These are phyloP conservation scores for Talaromyces thailandensis DNA, from an alignment of 495 filamentous ascomycete species.

Conservation along the genomic window DNA sequence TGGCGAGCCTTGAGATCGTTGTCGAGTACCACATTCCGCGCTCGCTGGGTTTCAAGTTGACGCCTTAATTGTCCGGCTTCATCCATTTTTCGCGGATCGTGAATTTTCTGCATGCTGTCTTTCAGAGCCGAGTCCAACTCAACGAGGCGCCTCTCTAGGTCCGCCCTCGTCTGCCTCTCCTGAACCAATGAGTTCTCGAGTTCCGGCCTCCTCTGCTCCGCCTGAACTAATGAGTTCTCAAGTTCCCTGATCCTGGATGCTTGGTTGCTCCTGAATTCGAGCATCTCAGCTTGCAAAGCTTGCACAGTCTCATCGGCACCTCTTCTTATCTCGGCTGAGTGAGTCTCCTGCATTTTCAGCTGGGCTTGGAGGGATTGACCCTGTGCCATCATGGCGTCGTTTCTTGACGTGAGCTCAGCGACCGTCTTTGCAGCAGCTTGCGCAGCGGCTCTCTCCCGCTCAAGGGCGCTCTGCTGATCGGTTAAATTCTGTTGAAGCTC, in stretches of 20 bases:
- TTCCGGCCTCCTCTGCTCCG: too few species aligned
- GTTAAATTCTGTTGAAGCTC: too few species aligned
- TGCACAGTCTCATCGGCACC: background rate
- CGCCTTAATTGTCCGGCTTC: background rate
- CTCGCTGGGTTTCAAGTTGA: background rate
- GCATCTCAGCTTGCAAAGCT: background rate
- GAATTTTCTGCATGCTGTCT: background rate
- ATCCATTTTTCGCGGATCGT: background rate
- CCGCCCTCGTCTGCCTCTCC: too few species aligned
- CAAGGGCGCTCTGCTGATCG: background rate
- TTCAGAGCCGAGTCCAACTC: background rate
- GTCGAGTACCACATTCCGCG: background rate
- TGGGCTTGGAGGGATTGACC: background rate
- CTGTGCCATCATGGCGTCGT: background rate
- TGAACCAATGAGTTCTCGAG: too few species aligned
- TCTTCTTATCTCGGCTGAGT: background rate
- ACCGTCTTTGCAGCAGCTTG: too few species aligned
- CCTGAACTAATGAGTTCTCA: too few species aligned
- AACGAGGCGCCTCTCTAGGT: background rate
- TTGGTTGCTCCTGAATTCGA: too few species aligned
- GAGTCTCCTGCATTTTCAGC: too few species aligned
- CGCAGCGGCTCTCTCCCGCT: background rate
- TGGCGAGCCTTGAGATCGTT: background rate
- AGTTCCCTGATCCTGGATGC: too few species aligned
- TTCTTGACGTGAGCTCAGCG: background rate